Base-by-base conservation (phyloP, 2,329 filamentous ascomycete species). In the Ilyonectria destructans region DNA sequence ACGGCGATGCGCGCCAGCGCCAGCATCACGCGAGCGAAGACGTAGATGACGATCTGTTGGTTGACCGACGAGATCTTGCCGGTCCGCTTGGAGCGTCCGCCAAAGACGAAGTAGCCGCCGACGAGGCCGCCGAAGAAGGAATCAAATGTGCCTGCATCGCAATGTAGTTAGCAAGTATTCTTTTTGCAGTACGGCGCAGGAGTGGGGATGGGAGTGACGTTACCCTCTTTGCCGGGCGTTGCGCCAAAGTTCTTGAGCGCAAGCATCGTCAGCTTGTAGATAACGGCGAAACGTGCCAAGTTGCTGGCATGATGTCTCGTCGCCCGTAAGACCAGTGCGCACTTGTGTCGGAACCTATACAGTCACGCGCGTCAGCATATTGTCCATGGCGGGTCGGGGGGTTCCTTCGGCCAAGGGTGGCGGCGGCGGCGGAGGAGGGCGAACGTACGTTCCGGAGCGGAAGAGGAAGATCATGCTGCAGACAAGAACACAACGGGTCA, bases 31-130 rank as follows among this genome's bases (percentile, higher is more conserved):
- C 96, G 91, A 55, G 96, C 96, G 79, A 98, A 98, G 70, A 99
- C 93, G 85, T 99, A 99, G 76, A 98, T 93, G 81, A 97, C 95
- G 80, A 99, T 99, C 86, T 99, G 96, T 85, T 98, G 94, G 83
- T 92, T 97, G 70, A 98, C 92, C 71, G 90, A 92, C 69, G 92
- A 93, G 77, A 94, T 91, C 80, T 88, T 88, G 75, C 92, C 92
- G 43, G 83, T 85, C 68, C 93, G 91, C 76, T 80, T 82, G 48
- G 87, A 88, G 67, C 88, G 86, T 48, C 85, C 82, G 56, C 96
- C 96, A 80, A 99, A 99, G 70, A 98, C 94, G 69, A 94, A 83
- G 86, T 98, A 99, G 60, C 96, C 96, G 77, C 96, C 96, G 54
- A 97, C 79, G 8, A 98, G 85, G 8, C 96, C 96, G 12, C 94